Evolutionary conservation across 768 basidiomycete species (phyloP).

Genomic region (Collybia sordida): DNA sequence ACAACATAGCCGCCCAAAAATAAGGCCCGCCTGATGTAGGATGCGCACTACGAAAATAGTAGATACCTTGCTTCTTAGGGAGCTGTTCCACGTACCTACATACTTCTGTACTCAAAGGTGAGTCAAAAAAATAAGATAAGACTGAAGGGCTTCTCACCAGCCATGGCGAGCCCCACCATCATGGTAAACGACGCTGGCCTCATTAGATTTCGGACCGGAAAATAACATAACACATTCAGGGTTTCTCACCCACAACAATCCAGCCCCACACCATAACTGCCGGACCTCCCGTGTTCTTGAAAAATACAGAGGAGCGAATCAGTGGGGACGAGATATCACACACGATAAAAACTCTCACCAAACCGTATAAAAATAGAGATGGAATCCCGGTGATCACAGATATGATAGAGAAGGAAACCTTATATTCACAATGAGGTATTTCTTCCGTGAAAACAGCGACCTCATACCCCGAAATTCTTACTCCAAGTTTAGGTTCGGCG

Average conservation of each 20-base stretch:
- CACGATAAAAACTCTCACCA: conserved; percentile 41
- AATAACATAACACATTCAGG: neutral
- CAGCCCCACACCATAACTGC: conserved; percentile 80
- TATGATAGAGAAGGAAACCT: conserved; percentile 74
- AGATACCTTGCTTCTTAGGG: neutral
- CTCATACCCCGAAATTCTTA: conserved; percentile 63
- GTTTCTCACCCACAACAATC: conserved; percentile 54
- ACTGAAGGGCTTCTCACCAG: conserved; percentile 36
- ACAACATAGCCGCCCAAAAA: conserved; percentile 81
- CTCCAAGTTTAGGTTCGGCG: conserved; percentile 4
- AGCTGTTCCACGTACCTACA: conserved; percentile 36
- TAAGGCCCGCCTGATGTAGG: conserved; percentile 76
- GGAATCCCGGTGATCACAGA: conserved; percentile 73
- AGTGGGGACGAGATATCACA: neutral
- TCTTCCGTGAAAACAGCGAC: no score
- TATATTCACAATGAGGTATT: neutral
- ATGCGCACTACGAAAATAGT: conserved; percentile 50
- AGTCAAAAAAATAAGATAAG: neutral
- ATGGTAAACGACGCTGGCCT: conserved; percentile 62
- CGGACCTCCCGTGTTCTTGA: conserved; percentile 70
- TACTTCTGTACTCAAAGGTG: conserved; percentile 31
- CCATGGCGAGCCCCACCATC: conserved; percentile 75
- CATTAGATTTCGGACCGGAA: neutral
- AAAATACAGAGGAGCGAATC: neutral
- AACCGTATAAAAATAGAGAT: conserved; percentile 65